Percentiles rank a stretch among this genome's conserved stretches.
These are phyloP conservation scores for Laetiporus sulphureus DNA, from an alignment of 1,284 basidiomycete species.

Conservation along the genomic window DNA sequence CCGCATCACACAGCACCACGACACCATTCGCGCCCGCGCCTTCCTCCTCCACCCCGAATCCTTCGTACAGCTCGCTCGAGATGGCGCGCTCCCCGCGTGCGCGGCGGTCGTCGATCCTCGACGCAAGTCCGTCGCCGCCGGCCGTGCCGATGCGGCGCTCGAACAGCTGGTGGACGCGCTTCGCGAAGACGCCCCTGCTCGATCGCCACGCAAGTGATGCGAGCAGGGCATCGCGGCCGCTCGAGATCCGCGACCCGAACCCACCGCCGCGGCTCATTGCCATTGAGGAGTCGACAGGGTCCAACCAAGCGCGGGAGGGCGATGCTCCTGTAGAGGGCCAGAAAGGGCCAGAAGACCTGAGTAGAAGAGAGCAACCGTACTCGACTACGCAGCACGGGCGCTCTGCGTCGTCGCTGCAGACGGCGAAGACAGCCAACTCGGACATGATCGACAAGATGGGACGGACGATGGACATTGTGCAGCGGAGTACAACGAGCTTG, in stretches of 20 bases:
- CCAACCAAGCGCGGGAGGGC: constrained; percentile 16
- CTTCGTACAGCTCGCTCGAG: constrained; percentile 24
- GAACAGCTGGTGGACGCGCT: constrained; percentile 41
- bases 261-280: constrained; percentile 54
- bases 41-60: constrained; percentile 3
- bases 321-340: constrained; percentile 1
- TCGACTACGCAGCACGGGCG: constrained; percentile 19
- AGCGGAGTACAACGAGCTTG: constrained; percentile 40
- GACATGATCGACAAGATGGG: constrained; percentile 59
- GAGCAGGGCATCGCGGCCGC: constrained; percentile 12
- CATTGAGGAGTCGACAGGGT: constrained; percentile 45
- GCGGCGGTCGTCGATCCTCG: constrained; percentile 34
- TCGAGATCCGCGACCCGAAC: constrained; percentile 67
- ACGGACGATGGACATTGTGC: constrained; percentile 59
- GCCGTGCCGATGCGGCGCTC: constrained; percentile 30
- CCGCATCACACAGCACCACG: constrained; percentile 8
- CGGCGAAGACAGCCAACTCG: constrained; percentile 44
- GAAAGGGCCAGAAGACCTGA: constrained; percentile 1
- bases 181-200: constrained; percentile 35
- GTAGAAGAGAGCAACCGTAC: constrained; percentile 13
- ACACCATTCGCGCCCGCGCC: constrained; percentile 4
- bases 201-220: constrained; percentile 29
- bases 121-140: constrained; percentile 29
- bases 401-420: constrained; percentile 22
- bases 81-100: constrained; percentile 19